Evolutionary conservation across 306 rosid species (phyloP), one percentile per base, ranked within the genome.

Genomic region (Fragaria vesca): DNA sequence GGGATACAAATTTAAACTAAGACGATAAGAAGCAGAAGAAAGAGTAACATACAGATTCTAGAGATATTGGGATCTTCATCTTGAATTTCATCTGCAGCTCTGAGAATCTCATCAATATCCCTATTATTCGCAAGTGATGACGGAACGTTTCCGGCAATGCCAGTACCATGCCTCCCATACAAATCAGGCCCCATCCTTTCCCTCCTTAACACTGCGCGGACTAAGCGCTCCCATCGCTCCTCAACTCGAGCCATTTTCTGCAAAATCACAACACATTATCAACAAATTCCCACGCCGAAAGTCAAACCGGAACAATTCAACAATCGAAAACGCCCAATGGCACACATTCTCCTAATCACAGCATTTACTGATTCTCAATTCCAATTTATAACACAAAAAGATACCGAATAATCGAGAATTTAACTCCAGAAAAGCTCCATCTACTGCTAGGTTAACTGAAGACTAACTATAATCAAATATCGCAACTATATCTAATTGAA

Each of bases 81-180:
- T 87, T 95, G 97, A 79, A 95, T 95, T 88, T 91, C 97, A 84
- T 95, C 98, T 12, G 98, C 98, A 82, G 85, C 97, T 86, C 96
- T 88, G 72, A 95, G 81, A 86, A 92, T 95, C 81, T 92, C 98
- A 87, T 92, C 98, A 13, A 95, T 91, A 79, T 95, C 97, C 87
- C 98, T 83, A 73, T 95, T 95, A 79, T 92, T 95, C 46, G 92
- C 93, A 10, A 95, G 95, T 0, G 98, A 95, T 43, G 97, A 95
- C 28, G 98, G 98, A 17, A 95, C 97, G 71, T 88, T 81, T 76
- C 97, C 93, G 50, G 94, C 98, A 77, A 95, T 92, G 45, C 97
- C 93, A 66, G 83, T 86, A 78, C 55, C 84, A 55, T 80, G 97
- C 50, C 75, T 88, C 54, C 97, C 97, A 82, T 81, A 86, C 24